phyloP scores from a whole-genome alignment of 2,329 filamentous ascomycete genomes.

The Aureobasidium sp. region DNA sequence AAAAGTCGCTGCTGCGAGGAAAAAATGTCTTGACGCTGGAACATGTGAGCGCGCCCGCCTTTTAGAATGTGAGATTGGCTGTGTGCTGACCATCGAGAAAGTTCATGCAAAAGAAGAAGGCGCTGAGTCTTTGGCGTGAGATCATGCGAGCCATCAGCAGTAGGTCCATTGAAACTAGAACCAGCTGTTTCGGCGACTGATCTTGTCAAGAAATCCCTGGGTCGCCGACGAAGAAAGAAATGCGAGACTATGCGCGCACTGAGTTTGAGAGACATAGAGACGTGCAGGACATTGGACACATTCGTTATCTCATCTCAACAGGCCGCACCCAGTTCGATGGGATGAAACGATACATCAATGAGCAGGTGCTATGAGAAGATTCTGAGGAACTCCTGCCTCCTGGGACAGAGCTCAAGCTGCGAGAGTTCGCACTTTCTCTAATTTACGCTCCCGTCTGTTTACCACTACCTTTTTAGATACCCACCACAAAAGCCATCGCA shows the following conservation, averaged over 20 bases:
- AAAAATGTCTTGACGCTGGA: conserved; percentile 30
- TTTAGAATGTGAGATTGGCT: not conserved
- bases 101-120: conserved; percentile 45
- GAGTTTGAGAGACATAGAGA: conserved; percentile 43
- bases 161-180: conserved; percentile 16
- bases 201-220: conserved; percentile 29
- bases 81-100: not conserved
- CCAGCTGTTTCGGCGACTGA: not conserved
- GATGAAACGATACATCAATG: conserved; percentile 39
- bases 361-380: conserved; percentile 22
- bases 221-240: conserved; percentile 34
- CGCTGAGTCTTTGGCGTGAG: conserved; percentile 41
- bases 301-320: conserved; percentile 43
- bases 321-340: conserved; percentile 46
- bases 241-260: conserved; percentile 41
- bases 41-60: conserved; percentile 24
- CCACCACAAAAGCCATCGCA: not conserved
- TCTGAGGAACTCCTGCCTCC: not conserved
- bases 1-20: conserved; percentile 23
- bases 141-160: conserved; percentile 39
- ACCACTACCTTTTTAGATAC: not conserved
- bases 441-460: not conserved
- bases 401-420: not conserved
- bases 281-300: conserved; percentile 42
- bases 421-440: not conserved